phyloP scores from a whole-genome alignment of 352 stramenopile species.

The Pythium aphanidermatum region DNA sequence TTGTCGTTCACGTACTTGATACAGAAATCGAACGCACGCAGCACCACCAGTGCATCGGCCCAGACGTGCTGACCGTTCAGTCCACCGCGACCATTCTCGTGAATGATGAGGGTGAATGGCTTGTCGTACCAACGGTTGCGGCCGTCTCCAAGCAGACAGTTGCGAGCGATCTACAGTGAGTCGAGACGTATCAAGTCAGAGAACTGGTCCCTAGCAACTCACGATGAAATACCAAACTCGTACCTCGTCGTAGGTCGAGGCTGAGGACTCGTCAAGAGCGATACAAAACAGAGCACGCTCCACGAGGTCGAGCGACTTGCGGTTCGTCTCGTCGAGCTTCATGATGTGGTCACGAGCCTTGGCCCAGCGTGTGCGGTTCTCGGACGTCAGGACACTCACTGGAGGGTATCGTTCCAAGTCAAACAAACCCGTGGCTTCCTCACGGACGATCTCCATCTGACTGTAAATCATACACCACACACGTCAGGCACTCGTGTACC shows the following conservation, averaged over 20 bases:
- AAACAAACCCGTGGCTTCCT: constrained; percentile 82
- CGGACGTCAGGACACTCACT: constrained; percentile 92
- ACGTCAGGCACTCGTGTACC: background rate
- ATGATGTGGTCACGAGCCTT: constrained; percentile 83
- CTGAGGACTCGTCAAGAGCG: constrained; percentile 86
- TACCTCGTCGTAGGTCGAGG: constrained; percentile 73
- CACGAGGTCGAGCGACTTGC: constrained; percentile 89
- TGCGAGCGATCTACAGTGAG: constrained; percentile 72
- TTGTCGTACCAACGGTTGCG: constrained; percentile 99
- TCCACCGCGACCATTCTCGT: constrained; percentile 94
- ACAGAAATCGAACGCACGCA: constrained; percentile 92
- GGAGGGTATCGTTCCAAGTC: constrained; percentile 82
- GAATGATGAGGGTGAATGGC: constrained; percentile 95
- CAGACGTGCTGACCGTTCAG: constrained; percentile 96
- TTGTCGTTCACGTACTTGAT: constrained; percentile 91
- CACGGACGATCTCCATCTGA: constrained; percentile 79
- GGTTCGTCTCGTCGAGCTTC: constrained; percentile 82
- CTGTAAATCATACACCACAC: background rate
- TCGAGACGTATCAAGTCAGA: too few species aligned
- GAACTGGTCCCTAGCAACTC: background rate
- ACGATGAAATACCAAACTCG: background rate
- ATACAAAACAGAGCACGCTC: constrained; percentile 92
- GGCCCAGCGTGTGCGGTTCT: constrained; percentile 94
- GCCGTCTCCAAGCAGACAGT: constrained; percentile 81
- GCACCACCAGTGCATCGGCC: constrained; percentile 96